Evolutionary conservation across 495 filamentous ascomycete species (phyloP), one percentile per base, ranked within the genome.

Genomic region (Rusavskia elegans): DNA sequence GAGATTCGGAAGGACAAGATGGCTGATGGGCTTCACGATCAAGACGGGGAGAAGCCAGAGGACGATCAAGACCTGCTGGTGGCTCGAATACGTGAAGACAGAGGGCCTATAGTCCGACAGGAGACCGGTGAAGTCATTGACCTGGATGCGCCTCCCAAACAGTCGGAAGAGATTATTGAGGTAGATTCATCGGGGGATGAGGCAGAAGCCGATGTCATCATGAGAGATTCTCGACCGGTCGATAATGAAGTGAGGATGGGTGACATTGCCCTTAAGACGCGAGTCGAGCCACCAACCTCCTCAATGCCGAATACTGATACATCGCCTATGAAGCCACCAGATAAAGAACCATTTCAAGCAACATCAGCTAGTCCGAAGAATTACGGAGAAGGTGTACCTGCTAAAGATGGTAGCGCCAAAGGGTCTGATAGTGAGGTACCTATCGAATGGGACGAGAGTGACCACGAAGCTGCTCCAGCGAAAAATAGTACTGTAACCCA

Each of bases 161-260:
- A 62, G 1, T 50, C 51, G 3, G 66, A 67, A 13, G 66, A 71
- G 45, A 61, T 71, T 4, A 65, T 79, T 49, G 60, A 70, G 51
- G 50, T 78, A 36, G 71, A 72, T 5, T 60, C 63, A 32, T 66
- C 64, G 11, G 56, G 53, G 7, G 61, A 65, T 19, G 55, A 51
- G n/a, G 51, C 49, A 1, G 39, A 52, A 68, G 54, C 71, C 50
- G 78, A 79, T 65, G 57, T 79, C 16, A 70, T 82, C 50, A 73
- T 82, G 41, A 59, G 78, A 23, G 79, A 82, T 48, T 56, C 55
- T 6, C 21, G 55, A 13, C 51, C 55, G 0, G 51, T 67, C 9
- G 60, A 67, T 53, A 39, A 59, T 10, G 56, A 60, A 35, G 37
- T 65, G 3, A 50, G 57, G 16, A 67, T 72, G 67, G 63, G 64